A percentile compares a stretch with the other conserved stretches of the same genome.
These are phyloP conservation scores for Aspergillus sclerotiicarbonarius DNA, from an alignment of 495 filamentous ascomycete species.

Conservation along the genomic window DNA sequence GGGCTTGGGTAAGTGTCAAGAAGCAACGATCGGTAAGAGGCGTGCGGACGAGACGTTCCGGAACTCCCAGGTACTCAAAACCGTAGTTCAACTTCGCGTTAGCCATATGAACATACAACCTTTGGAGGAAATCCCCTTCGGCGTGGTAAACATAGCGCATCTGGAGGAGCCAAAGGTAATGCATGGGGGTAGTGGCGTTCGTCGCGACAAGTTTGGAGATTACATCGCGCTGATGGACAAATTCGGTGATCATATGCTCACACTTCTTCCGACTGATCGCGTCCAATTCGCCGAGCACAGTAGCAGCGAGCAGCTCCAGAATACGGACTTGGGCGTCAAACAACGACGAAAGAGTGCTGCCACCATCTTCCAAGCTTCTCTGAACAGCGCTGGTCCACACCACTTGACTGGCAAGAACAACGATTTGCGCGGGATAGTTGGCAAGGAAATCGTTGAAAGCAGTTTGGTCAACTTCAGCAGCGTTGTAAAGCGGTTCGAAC, in stretches of 20 bases:
- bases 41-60: conserved; percentile 91
- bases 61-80: conserved; percentile 95
- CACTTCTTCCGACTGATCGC: conserved; percentile 88
- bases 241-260: conserved; percentile 98
- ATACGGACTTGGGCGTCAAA: conserved; percentile 76
- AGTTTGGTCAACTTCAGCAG: conserved; percentile 59
- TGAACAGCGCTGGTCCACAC: conserved; percentile 90
- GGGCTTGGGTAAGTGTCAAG: conserved; percentile 91
- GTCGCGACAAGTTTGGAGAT: conserved; percentile 77
- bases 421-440: conserved; percentile 87
- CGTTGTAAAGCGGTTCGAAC: conserved; percentile 64
- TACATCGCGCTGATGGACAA: conserved; percentile 92
- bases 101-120: conserved; percentile 91
- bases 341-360: conserved; percentile 60
- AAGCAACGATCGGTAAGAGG: conserved; percentile 97
- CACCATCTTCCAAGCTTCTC: conserved; percentile 66
- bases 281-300: conserved; percentile 88
- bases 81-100: conserved; percentile 94
- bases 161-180: conserved; percentile 92
- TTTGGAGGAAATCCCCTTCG: conserved; percentile 76
- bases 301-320: conserved; percentile 76
- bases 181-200: conserved; percentile 71
- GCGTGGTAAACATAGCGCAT: conserved; percentile 92
- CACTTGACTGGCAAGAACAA: conserved; percentile 91
- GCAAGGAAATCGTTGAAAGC: conserved; percentile 74